Evolutionary conservation across 257 asterid species (phyloP), one percentile per base, ranked within the genome.

Genomic region (Solanum arcanum): DNA sequence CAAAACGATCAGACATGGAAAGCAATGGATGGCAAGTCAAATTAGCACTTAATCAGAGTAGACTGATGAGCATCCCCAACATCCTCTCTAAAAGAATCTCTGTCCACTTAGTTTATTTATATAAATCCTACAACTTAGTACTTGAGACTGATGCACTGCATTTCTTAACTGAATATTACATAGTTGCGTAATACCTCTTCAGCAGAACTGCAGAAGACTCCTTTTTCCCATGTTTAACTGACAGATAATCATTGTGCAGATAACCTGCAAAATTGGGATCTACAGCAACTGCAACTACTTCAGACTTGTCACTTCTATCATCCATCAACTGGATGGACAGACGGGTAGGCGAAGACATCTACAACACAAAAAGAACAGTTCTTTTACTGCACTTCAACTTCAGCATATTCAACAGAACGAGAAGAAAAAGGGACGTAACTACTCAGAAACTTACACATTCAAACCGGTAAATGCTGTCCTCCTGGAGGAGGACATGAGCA

Each of bases 321-420:
- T 96, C 99, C 98, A 96, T 94, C 94, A 97, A 89, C 92, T 95
- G 99, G 90, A 97, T 93, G 78, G 98, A 93, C 89, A 97, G 89
- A 76, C 87, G 91, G 87, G 95, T 88, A 14, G 99, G 98, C 81
- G 77, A 83, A 49, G 96, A 95, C 39, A 94, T 91, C 99, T 97
- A 84, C 92, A 86, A 86, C 83, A 91, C 49, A 81, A 56, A 86
- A 84, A 86, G 83, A 69, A 90, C 39, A 92, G 89, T 86, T 88
- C 77, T 18, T 86, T 86, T 20, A 70, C 59, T 86, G 56, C 77
- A 89, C 29, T 29, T 86, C 29, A 10, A 69, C 74, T 68, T 68
- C 33, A 37, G 20, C 82, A 74, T 39, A 39, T 37, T 29, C 83
- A 52, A 37, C 33, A 81, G 44, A 62, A 75, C 12, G 7, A 3